Evolutionary conservation across 495 filamentous ascomycete species (phyloP).

Genomic region (Daldinia concentrica): DNA sequence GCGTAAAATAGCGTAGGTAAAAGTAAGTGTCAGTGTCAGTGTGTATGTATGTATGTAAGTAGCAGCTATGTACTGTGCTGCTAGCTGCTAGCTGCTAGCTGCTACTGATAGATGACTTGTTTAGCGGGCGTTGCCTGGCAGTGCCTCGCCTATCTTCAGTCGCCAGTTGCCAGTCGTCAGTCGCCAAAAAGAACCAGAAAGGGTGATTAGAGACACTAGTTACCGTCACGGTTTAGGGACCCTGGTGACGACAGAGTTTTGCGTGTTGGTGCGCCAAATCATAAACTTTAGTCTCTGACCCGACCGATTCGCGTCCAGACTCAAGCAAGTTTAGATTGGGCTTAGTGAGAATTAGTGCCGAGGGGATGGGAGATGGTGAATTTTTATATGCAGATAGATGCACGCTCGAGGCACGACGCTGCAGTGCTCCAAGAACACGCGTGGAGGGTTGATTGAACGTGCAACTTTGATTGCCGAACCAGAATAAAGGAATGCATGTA

Average conservation of each 20-base stretch:
- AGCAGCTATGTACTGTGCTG: not conserved
- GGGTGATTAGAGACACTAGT: conserved; percentile 32
- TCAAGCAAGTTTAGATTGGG: conserved; percentile 45
- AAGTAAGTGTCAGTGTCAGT: not conserved
- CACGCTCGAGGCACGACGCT: conserved; percentile 42
- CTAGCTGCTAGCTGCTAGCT: not conserved
- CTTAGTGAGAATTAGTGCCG: conserved; percentile 45
- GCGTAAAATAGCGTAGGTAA: not conserved
- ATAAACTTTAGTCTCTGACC: conserved; percentile 39
- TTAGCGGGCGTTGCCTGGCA: not conserved
- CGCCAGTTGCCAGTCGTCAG: conserved; percentile 23
- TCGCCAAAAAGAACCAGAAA: conserved; percentile 7
- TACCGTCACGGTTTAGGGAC: conserved; percentile 36
- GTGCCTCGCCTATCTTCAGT: not conserved
- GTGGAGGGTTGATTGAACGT: conserved; percentile 42
- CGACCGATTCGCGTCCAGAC: conserved; percentile 42
- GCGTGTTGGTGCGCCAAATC: conserved; percentile 41
- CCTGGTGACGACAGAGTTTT: conserved; percentile 43
- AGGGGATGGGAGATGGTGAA: conserved; percentile 45
- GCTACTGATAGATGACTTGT: too few relatives aligned
- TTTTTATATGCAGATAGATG: conserved; percentile 45
- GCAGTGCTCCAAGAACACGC: conserved; percentile 42
- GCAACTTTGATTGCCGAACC: conserved; percentile 44
- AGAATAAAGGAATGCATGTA: conserved; percentile 43
- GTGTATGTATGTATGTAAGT: not conserved